Evolutionary conservation across 2,329 filamentous ascomycete genomes (phyloP), one percentile per base, ranked within the genome.

Genomic region (Colletotrichum sojae): DNA sequence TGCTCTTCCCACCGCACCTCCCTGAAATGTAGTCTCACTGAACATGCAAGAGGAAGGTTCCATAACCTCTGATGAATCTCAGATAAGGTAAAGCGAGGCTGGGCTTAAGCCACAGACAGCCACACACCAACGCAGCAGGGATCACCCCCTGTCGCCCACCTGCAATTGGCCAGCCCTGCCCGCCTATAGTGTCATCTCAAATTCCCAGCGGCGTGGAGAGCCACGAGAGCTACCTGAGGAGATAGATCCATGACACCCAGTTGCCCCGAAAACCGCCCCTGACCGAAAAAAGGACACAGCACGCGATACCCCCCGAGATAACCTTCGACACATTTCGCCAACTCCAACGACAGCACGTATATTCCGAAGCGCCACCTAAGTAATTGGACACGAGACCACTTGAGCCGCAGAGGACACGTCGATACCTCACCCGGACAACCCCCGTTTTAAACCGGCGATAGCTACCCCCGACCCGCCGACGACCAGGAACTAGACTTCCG

Each of bases 121-220:
- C 67, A 69, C 63, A 57, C 5, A 5, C 1, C 3, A 2, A 9
- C 9, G 6, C 48, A 5, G 22, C 49, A 51, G 52, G 48, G 55
- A 36, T 45, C 16, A 16, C 16, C 27, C 51, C 67, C 57, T 22
- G 46, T 8, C 3, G 13, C 5, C 2, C 25, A 36, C 25, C 22
- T 63, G 27, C 56, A 36, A 70, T 70, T 70, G 67, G 67, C 56
- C 53, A 67, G 63, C 52, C 57, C 45, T 40, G 51, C 49, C 55
- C 31, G 31, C 55, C 51, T 48, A 58, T 70, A 57, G 51, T 70
- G 67, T 67, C 67, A 63, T 67, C 31, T 22, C 46, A 52, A 69
- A 51, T 55, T 56, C 55, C 61, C 60, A 46, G 54, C 25, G 20
- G 59, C 27, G 48, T 58, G 40, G 65, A 68, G 65, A 48, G 48